Conservation (phyloP, 2,329 filamentous ascomycete species). For the Trichoderma atrobrunneum region DNA sequence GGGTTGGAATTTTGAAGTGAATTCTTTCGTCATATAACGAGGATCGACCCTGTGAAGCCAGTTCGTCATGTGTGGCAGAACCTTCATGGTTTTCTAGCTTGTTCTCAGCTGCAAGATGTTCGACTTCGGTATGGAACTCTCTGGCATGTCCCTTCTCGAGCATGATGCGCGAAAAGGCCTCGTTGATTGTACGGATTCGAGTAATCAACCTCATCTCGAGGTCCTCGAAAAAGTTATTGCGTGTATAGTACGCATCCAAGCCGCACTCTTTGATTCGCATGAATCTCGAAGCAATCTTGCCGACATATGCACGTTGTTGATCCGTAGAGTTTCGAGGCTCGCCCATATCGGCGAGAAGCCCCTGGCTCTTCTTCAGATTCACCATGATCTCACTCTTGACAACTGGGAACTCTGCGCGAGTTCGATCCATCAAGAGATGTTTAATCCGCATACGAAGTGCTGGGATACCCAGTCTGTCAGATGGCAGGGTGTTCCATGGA, state of each 20-base stretch:
- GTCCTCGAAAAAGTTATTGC: constrained; percentile 31
- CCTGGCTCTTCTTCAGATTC: constrained; percentile 18
- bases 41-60: neutral
- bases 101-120: neutral
- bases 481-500: constrained; percentile 36
- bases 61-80: neutral
- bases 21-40: neutral
- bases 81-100: neutral
- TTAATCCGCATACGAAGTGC: constrained; percentile 37
- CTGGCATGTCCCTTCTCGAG: constrained; percentile 24
- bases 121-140: neutral
- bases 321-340: constrained; percentile 27
- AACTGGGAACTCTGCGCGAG: constrained; percentile 38
- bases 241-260: constrained; percentile 37
- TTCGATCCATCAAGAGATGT: constrained; percentile 40
- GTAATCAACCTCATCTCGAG: constrained; percentile 38
- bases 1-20: neutral
- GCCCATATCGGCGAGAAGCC: constrained; percentile 31
- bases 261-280: constrained; percentile 29
- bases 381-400: constrained; percentile 33
- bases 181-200: constrained; percentile 36
- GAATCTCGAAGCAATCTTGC: constrained; percentile 33
- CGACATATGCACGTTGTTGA: constrained; percentile 37
- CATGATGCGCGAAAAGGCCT: constrained; percentile 34
- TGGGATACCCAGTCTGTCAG: constrained; percentile 33